Evolutionary conservation across 1,284 basidiomycete genomes (phyloP).

Genomic region (Mycena sp.): DNA sequence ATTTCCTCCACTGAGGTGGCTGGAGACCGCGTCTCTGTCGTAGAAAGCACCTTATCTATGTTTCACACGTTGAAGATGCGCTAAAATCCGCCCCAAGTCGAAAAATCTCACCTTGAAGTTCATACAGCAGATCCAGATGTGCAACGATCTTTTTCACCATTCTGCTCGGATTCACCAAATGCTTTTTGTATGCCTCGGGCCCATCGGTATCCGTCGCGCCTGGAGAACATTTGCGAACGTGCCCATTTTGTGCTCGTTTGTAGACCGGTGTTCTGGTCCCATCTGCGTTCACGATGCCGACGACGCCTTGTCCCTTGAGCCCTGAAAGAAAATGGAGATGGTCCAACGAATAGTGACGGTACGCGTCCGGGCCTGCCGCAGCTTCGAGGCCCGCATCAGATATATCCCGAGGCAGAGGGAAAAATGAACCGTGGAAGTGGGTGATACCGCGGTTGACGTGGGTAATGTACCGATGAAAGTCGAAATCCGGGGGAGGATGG

Average conservation of each 20-base stretch:
- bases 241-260: not conserved
- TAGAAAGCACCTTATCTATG: too few species aligned
- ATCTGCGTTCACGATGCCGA: not conserved
- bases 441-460: conserved; percentile 20
- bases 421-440: conserved; percentile 4
- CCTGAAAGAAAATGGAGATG: not conserved
- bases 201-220: conserved; percentile 8
- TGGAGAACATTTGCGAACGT: conserved; percentile 4
- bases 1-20: too few species aligned
- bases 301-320: not conserved
- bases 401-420: not conserved
- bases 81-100: too few species aligned
- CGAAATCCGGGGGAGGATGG: conserved; percentile 5
- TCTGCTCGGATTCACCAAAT: not conserved
- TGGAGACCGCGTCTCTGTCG: too few species aligned
- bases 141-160: not conserved
- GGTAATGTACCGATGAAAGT: conserved; percentile 5
- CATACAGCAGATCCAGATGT: too few species aligned
- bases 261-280: not conserved
- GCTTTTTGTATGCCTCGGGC: conserved; percentile 2
- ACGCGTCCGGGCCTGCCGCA: not conserved
- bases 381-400: not conserved
- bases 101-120: too few species aligned
- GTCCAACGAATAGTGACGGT: not conserved
- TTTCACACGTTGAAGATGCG: too few species aligned